A percentile compares a stretch with the other conserved stretches of the same genome.
These are phyloP conservation scores for Penicillium desertorum DNA, from an alignment of 495 filamentous ascomycete species.

Conservation along the genomic window DNA sequence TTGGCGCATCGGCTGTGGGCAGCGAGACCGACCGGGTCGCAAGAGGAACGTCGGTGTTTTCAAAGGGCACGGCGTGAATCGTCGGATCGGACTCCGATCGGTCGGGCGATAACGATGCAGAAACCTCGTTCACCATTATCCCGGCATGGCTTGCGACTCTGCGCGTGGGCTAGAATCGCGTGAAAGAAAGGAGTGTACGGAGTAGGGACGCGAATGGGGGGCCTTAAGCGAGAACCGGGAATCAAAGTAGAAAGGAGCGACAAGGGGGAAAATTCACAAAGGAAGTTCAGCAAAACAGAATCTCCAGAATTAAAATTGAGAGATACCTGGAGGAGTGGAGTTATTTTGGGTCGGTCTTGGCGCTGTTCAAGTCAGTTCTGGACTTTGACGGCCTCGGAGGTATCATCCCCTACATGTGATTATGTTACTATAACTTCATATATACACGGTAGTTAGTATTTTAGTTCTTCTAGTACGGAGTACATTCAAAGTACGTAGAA, in stretches of 20 bases:
- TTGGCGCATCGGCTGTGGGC: slow-evolving; percentile 28
- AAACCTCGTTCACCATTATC: slow-evolving; percentile 42
- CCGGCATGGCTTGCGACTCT: slow-evolving; percentile 40
- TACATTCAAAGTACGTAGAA: too few relatives aligned
- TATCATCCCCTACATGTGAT: background rate
- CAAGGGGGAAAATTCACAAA: slow-evolving; percentile 11
- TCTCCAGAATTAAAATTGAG: slow-evolving; percentile 21
- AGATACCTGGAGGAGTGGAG: slow-evolving; percentile 20
- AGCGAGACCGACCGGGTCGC: slow-evolving; percentile 36
- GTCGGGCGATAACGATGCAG: slow-evolving; percentile 34
- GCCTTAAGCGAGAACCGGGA: slow-evolving; percentile 2
- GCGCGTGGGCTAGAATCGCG: slow-evolving; percentile 13
- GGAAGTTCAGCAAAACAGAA: slow-evolving; percentile 16
- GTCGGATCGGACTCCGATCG: slow-evolving; percentile 33
- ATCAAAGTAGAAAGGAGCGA: slow-evolving; percentile 13
- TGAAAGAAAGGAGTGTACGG: slow-evolving; percentile 1
- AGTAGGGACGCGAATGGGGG: background rate
- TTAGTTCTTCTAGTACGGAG: too few relatives aligned
- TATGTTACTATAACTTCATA: too few relatives aligned
- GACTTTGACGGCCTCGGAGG: background rate
- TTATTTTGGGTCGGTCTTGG: slow-evolving; percentile 23
- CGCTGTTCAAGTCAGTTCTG: slow-evolving; percentile 3
- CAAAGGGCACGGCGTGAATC: slow-evolving; percentile 30
- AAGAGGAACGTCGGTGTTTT: slow-evolving; percentile 30
- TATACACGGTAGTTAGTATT: too few relatives aligned